Base-by-base conservation (phyloP, 352 stramenopile species). In the Thalassiosira livingstoniorum region DNA sequence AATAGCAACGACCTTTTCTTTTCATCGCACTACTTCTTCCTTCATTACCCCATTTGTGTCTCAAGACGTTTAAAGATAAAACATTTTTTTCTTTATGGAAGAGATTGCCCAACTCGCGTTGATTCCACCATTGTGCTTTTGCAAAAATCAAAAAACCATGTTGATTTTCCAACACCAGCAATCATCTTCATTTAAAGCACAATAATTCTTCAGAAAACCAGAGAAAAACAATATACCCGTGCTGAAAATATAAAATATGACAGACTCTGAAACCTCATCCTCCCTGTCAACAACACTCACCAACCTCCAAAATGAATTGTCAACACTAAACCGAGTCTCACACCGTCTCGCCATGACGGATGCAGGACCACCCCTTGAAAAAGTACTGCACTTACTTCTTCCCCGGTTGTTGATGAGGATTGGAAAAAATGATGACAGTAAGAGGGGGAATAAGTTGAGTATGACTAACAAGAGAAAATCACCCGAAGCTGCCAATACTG, bases 261-360 rank as follows among this genome's bases (percentile, higher is more conserved):
- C 5, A 29, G 11, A 15, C 21, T 23, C 5, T 10, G 5, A 58
- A 58, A 58, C 21, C 27, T 7, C 47, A 11, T 7, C 47, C 47
- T 7, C 47, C 47, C 5, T 23, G 5, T 27, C 11, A 57, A 55
- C 61, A 4, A 62, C 58, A 11, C 57, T 78, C 18, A 66, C 77
- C 15, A 69, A 77, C 47, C 55, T 87, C 21, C 73, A 79, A 68
- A 37, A 61, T 18, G 87, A 94, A 29, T 62, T 92, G 11, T 55
- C 78, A 0, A 86, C 82, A 54, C 58, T 94, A 2, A 78, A 78
- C 63, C 87, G 90, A 1, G 90, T 94, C 4, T 90, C 77, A 4
- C 90, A 94, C 78, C 72, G 78, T 37, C 73, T 94, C 21, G 88
- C 88, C 15, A 84, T 93, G 79, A 87, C 90, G 0, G 83, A 92